phyloP scores from a whole-genome alignment of 495 filamentous ascomycete genomes.

The Neurospora sp. region DNA sequence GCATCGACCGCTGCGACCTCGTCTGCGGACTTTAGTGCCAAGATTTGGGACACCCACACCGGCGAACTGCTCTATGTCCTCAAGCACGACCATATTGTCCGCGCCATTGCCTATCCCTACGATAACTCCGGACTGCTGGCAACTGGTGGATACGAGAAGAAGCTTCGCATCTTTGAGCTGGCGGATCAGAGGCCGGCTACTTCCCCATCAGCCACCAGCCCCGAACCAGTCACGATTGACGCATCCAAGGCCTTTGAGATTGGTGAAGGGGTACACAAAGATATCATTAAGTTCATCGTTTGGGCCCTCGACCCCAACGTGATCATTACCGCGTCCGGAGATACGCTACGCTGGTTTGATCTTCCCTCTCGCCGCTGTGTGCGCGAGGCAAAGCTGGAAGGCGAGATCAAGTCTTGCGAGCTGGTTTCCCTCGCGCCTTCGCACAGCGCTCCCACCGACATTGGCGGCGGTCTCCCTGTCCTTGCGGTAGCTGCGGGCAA shows the following conservation, averaged over 20 bases:
- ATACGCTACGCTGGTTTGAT: conserved; percentile 91
- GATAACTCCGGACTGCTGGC: conserved; percentile 68
- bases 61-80: conserved; percentile 85
- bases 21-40: conserved; percentile 93
- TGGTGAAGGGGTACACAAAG: conserved; percentile 68
- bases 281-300: conserved; percentile 86
- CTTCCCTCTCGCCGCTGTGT: conserved; percentile 62
- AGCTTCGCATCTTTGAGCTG: conserved; percentile 88
- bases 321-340: conserved; percentile 83
- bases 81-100: conserved; percentile 87
- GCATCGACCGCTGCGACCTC: conserved; percentile 82
- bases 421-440: conserved; percentile 49
- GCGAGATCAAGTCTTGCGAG: conserved; percentile 84
- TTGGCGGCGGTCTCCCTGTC: conserved; percentile 45
- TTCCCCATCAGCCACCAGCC: conserved; percentile 10
- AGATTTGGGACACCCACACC: conserved; percentile 93
- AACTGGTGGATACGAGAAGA: conserved; percentile 92
- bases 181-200: conserved; percentile 31
- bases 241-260: conserved; percentile 67
- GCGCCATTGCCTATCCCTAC: conserved; percentile 83
- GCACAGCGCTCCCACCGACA: conserved; percentile 31
- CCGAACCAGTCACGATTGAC: conserved; percentile 27
- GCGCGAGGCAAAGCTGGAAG: conserved; percentile 62
- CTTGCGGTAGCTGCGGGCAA: conserved; percentile 73
- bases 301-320: conserved; percentile 83